Conservation (phyloP, 2,329 filamentous ascomycete species). For the Colletotrichum cordylinicola region DNA sequence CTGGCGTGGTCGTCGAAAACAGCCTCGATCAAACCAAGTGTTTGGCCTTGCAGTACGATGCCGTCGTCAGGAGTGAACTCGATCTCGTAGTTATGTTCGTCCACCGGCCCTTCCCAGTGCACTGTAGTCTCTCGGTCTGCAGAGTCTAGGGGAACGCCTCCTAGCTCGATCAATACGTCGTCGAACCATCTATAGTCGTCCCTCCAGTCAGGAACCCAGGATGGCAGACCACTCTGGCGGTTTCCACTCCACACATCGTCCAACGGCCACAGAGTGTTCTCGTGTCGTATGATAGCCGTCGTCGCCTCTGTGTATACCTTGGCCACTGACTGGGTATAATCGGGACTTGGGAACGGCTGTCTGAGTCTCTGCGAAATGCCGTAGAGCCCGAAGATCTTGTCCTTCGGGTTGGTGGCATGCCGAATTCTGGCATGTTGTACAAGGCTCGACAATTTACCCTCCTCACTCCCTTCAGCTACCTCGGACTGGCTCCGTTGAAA, state of each 20-base stretch:
- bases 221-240: not conserved
- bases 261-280: not conserved
- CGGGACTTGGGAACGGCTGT: not conserved
- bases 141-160: not conserved
- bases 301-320: not conserved
- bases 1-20: not conserved
- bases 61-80: not conserved
- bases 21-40: rapidly evolving
- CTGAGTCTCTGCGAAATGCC: not conserved
- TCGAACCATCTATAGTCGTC: not conserved
- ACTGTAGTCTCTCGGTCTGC: not conserved
- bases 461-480: not conserved
- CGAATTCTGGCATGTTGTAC: not conserved
- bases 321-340: not conserved
- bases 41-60: not conserved
- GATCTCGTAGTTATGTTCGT: rapidly evolving
- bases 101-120: not conserved
- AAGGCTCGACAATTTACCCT: not conserved
- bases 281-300: not conserved
- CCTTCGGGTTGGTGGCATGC: not conserved
- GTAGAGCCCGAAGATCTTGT: not conserved
- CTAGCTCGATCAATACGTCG: not conserved
- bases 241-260: not conserved
- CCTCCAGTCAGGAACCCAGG: not conserved
- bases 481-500: not conserved